Conservation (phyloP, 768 basidiomycete species). For the Chalciporus piperatus region DNA sequence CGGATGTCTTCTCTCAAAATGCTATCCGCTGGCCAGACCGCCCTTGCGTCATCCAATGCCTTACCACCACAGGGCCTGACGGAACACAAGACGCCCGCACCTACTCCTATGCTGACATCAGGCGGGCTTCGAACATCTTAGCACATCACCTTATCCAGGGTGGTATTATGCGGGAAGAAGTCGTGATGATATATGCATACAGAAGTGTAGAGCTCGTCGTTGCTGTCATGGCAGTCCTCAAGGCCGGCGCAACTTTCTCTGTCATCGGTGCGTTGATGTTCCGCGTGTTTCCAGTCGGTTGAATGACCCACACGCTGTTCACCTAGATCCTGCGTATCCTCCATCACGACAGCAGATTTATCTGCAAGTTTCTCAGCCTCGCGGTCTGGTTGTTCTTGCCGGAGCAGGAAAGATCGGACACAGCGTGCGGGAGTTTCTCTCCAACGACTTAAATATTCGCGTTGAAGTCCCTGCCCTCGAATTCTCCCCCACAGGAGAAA, state of each 20-base stretch:
- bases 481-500: constrained; percentile 58
- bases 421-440: constrained; percentile 80
- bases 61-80: constrained; percentile 39
- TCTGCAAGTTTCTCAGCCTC: constrained; percentile 87
- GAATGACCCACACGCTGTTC: background rate
- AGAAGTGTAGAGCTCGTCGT: constrained; percentile 95
- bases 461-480: constrained; percentile 90
- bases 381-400: constrained; percentile 86
- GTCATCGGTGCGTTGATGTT: constrained; percentile 74
- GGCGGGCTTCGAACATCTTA: constrained; percentile 82
- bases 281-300: background rate
- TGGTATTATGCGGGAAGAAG: constrained; percentile 89
- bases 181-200: constrained; percentile 97
- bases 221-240: constrained; percentile 94
- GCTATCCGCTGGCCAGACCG: constrained; percentile 75
- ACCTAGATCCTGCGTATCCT: constrained; percentile 92
- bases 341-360: constrained; percentile 90
- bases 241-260: constrained; percentile 94
- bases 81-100: constrained; percentile 51
- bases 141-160: constrained; percentile 85
- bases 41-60: constrained; percentile 85
- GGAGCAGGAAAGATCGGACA: constrained; percentile 83
- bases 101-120: constrained; percentile 80
- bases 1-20: constrained; percentile 90
- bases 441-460: constrained; percentile 75